A percentile compares a stretch with the other conserved stretches of the same genome.
phyloP scores from a whole-genome alignment of 345 rosid species.

The Salix suchowensis region DNA sequence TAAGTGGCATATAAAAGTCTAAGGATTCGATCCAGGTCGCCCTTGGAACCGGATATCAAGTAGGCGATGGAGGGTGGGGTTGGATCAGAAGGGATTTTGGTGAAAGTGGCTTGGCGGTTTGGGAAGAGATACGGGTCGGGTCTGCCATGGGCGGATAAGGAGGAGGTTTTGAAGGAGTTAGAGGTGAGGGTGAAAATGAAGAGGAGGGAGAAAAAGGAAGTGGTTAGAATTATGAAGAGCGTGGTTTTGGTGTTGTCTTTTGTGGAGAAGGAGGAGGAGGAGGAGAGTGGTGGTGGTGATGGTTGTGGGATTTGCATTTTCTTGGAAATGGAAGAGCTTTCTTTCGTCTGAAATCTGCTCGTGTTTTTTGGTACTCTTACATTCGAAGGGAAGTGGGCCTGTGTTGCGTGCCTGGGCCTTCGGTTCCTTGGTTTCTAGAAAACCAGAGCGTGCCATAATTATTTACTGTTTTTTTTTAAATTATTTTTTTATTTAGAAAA shows the following conservation, averaged over 20 bases:
- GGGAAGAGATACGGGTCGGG: slow-evolving; percentile 79
- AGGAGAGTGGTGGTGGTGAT: background rate
- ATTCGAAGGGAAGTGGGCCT: background rate
- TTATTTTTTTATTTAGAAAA: no score
- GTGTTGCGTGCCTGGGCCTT: background rate
- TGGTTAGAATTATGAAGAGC: slow-evolving; percentile 48
- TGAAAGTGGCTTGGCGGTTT: slow-evolving; percentile 32
- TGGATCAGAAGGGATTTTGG: slow-evolving; percentile 51
- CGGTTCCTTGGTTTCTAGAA: background rate
- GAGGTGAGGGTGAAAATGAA: slow-evolving; percentile 52
- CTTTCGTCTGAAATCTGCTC: background rate
- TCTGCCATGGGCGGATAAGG: slow-evolving; percentile 19
- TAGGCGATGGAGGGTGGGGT: slow-evolving; percentile 73
- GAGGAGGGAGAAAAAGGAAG: slow-evolving; percentile 60
- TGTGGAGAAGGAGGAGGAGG: slow-evolving; percentile 6
- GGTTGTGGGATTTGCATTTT: slow-evolving; percentile 17
- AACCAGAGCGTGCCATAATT: no score
- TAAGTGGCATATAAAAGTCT: slow-evolving; percentile 71
- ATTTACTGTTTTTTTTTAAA: no score
- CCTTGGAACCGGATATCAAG: slow-evolving; percentile 68
- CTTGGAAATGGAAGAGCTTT: background rate
- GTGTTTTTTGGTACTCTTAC: background rate
- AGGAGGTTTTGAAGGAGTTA: slow-evolving; percentile 24
- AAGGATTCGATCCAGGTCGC: slow-evolving; percentile 60
- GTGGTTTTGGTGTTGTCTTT: slow-evolving; percentile 48